phyloP scores from a whole-genome alignment of 495 filamentous ascomycete genomes.

The Sporormia fimetaria region DNA sequence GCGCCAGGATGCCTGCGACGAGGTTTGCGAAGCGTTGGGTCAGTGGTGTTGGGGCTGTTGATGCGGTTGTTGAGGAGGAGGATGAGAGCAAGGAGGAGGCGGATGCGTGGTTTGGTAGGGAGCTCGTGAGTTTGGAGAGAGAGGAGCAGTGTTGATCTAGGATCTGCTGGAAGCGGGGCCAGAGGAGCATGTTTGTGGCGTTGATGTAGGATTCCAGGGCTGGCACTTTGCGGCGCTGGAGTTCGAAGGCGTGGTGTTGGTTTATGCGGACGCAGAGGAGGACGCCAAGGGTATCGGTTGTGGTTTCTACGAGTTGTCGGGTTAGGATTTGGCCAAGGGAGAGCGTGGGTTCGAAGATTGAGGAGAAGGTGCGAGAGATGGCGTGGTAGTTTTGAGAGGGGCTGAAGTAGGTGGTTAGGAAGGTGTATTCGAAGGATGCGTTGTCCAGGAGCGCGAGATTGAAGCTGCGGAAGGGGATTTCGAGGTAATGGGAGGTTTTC shows the following conservation, averaged over 20 bases:
- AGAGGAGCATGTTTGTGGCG: slow-evolving; percentile 86
- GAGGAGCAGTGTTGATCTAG: slow-evolving; percentile 91
- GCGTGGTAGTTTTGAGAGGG: slow-evolving; percentile 42
- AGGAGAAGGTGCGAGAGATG: slow-evolving; percentile 58
- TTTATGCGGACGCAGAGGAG: slow-evolving; percentile 87
- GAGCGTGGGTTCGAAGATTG: slow-evolving; percentile 80
- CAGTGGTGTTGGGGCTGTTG: slow-evolving; percentile 77
- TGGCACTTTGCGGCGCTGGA: slow-evolving; percentile 82
- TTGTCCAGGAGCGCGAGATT: slow-evolving; percentile 92
- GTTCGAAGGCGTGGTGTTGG: slow-evolving; percentile 83
- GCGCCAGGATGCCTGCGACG: slow-evolving; percentile 65
- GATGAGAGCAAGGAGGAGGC: slow-evolving; percentile 46
- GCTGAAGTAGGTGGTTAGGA: slow-evolving; percentile 81
- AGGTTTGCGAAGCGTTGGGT: slow-evolving; percentile 91
- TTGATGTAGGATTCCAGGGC: slow-evolving; percentile 87
- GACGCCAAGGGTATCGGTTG: slow-evolving; percentile 73
- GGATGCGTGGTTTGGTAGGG: slow-evolving; percentile 41
- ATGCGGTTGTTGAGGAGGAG: slow-evolving; percentile 50
- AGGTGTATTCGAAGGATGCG: slow-evolving; percentile 86
- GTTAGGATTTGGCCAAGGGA: slow-evolving; percentile 64
- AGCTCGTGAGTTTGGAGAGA: slow-evolving; percentile 48
- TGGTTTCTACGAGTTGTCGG: slow-evolving; percentile 61
- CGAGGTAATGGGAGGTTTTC: slow-evolving; percentile 70
- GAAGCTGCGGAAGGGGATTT: slow-evolving; percentile 83
- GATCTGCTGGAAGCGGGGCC: slow-evolving; percentile 86